These are phyloP conservation scores for Penicillium fimorum DNA, from an alignment of 495 filamentous ascomycete species.

Conservation along the genomic window DNA sequence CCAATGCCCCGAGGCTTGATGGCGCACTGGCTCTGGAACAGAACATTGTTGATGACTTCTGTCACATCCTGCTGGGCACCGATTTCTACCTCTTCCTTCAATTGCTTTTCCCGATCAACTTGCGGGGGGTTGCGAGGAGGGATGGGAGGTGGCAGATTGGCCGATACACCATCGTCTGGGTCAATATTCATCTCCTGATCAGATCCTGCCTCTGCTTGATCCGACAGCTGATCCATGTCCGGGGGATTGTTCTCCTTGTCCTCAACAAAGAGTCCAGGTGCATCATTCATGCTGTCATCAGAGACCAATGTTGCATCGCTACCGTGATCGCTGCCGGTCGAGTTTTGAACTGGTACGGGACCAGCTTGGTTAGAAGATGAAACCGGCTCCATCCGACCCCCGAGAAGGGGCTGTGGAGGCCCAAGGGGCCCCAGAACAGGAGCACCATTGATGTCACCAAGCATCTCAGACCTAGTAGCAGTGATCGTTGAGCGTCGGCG, in stretches of 20 bases:
- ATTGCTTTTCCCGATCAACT: conserved; percentile 37
- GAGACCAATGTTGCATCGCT: conserved; percentile 57
- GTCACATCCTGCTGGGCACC: conserved; percentile 85
- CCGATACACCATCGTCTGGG: background rate
- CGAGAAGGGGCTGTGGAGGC: conserved; percentile 35
- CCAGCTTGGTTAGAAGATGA: conserved; percentile 19
- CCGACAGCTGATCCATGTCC: conserved; percentile 10
- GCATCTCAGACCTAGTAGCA: conserved; percentile 33
- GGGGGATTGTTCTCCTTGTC: conserved; percentile 47
- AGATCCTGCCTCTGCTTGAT: conserved; percentile 16
- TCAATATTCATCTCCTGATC: conserved; percentile 7
- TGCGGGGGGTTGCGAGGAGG: conserved; percentile 45
- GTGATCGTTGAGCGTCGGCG: conserved; percentile 55
- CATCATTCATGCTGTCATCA: conserved; percentile 28
- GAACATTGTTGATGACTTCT: conserved; percentile 88
- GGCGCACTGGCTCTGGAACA: conserved; percentile 85
- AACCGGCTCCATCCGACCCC: conserved; percentile 17
- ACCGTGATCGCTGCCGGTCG: conserved; percentile 30
- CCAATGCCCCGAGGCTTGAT: conserved; percentile 65
- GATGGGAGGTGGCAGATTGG: conserved; percentile 41
- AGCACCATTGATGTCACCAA: conserved; percentile 53
- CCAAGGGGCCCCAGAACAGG: conserved; percentile 53
- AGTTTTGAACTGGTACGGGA: conserved; percentile 12
- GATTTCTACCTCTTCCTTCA: conserved; percentile 58
- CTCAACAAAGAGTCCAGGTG: conserved; percentile 23